Base-by-base conservation (phyloP, 1,284 basidiomycete species). In the Ceratobasidium sp. region DNA sequence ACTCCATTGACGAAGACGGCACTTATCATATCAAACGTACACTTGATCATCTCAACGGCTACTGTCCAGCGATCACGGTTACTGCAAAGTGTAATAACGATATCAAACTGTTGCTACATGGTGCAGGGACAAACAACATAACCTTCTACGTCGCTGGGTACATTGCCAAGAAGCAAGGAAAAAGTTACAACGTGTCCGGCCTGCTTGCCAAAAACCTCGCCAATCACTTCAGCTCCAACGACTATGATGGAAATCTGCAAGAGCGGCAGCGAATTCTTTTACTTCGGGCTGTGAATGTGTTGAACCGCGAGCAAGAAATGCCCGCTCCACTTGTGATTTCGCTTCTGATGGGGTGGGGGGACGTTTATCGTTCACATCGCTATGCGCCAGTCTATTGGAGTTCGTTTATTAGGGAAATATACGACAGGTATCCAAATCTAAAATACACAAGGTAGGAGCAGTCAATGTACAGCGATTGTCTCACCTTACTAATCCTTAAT, bases 31-130 rank as follows among this genome's bases (percentile, higher is more conserved):
- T 33, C 23, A 60, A 28, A 26, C 58, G 84, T 3, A 2, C 78
- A 12, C 82, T 80, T 71, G 80, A 44, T 0, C 85, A 79, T 49
- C 42, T 87, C 18, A 87, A 84, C 61, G 66, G n/a, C 1, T 87
- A 81, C 81, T 80, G 80, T 53, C 86, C 84, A 0, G 39, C 79
- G 0, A 60, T 87, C 0, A 46, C 83, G 0, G 23, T 82, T 1
- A 80, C 77, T 42, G n/a, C 82, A 4, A 79, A 81, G 0, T 83
- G 83, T 64, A 88, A 87, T 78, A 82, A 86, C 69, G 84, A 87
- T 78, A 77, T 80, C 0, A 87, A 87, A 77, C 69, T 87, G 33
- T 23, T 77, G 51, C 10, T 58, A 15, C 53, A 77, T 39, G 75
- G 75, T 1, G n/a, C 15, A 12, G 64, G 44, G 18, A 77, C 63